Evolutionary conservation across 1,139 yeast genomes (phyloP).

Genomic region (Magnusiomyces tetraspermus): DNA sequence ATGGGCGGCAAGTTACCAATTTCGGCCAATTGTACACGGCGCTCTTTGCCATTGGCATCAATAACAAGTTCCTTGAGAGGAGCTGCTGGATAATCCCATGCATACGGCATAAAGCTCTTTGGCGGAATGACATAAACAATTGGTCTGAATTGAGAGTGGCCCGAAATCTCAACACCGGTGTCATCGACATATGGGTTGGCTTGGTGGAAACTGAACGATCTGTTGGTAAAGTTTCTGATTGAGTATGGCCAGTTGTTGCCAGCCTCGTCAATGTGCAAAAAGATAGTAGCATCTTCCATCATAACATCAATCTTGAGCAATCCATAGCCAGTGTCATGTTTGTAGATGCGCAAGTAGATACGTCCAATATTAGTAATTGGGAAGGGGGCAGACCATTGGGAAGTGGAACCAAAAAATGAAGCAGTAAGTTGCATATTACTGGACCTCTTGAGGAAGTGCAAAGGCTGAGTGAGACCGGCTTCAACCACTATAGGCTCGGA

Average conservation of each 20-base stretch:
- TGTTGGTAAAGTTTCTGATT: slow-evolving; percentile 76
- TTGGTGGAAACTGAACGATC: slow-evolving; percentile 78
- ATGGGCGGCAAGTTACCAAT: slow-evolving; percentile 87
- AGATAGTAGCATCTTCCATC: slow-evolving; percentile 72
- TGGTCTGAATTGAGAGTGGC: slow-evolving; percentile 32
- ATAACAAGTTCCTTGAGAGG: slow-evolving; percentile 69
- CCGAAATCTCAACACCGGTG: slow-evolving; percentile 46
- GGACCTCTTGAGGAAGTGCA: slow-evolving; percentile 50
- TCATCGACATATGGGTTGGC: slow-evolving; percentile 71
- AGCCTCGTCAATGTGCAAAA: slow-evolving; percentile 65
- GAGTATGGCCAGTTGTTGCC: slow-evolving; percentile 86
- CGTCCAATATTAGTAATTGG: slow-evolving; percentile 77
- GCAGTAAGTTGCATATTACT: slow-evolving; percentile 46
- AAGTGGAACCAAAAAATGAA: slow-evolving; percentile 45
- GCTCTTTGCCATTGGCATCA: slow-evolving; percentile 57
- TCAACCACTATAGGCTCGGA: slow-evolving; percentile 31
- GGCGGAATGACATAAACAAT: slow-evolving; percentile 74
- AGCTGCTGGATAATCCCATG: slow-evolving; percentile 97
- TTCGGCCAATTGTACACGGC: slow-evolving; percentile 79
- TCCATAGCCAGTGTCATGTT: slow-evolving; percentile 54
- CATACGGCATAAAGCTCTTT: slow-evolving; percentile 93
- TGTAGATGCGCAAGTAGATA: slow-evolving; percentile 58
- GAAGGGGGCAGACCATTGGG: slow-evolving; percentile 82
- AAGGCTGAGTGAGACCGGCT: slow-evolving; percentile 47
- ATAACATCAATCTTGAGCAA: slow-evolving; percentile 64